Percentiles rank a stretch among this genome's conserved stretches.
Evolutionary conservation across 1,284 basidiomycete species (phyloP).

Genomic region (Peniophora sp.): DNA sequence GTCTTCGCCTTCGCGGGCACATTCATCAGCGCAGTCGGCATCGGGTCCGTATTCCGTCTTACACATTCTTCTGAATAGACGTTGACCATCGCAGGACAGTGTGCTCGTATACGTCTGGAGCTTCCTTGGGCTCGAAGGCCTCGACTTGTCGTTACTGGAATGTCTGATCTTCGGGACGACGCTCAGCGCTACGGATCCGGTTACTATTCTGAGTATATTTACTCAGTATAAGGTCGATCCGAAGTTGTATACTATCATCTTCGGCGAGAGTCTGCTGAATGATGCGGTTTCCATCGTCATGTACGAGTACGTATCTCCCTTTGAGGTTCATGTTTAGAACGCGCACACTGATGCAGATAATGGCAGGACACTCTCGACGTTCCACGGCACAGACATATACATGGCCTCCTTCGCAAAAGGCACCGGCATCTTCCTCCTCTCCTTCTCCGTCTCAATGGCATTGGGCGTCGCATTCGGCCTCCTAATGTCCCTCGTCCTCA

Average conservation of each 20-base stretch:
- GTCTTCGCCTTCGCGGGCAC: constrained; percentile 96
- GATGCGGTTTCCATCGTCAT: constrained; percentile 99
- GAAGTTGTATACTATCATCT: constrained; percentile 96
- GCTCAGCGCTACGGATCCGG: constrained; percentile 94
- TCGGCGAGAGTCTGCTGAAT: constrained; percentile 95
- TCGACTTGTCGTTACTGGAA: constrained; percentile 78
- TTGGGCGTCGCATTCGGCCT: constrained; percentile 91
- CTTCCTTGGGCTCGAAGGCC: constrained; percentile 81
- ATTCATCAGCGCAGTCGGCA: constrained; percentile 92
- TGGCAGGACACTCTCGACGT: constrained; percentile 79
- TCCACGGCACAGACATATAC: constrained; percentile 87
- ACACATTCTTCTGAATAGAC: not conserved
- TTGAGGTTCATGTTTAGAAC: not conserved
- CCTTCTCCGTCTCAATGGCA: constrained; percentile 91
- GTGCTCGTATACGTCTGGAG: constrained; percentile 96
- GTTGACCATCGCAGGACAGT: constrained; percentile 53
- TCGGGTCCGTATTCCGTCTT: constrained; percentile 58
- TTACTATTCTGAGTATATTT: constrained; percentile 98
- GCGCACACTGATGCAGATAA: too few species aligned
- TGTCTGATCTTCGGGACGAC: constrained; percentile 97
- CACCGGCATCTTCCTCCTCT: constrained; percentile 92
- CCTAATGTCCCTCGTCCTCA: constrained; percentile 85
- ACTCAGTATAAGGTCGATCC: constrained; percentile 99
- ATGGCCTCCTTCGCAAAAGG: constrained; percentile 90
- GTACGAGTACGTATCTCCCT: constrained; percentile 82